Percentiles rank a stretch among this genome's conserved stretches.
phyloP scores from a whole-genome alignment of 106 monocot genomes.

The Apostasia ramifera region DNA sequence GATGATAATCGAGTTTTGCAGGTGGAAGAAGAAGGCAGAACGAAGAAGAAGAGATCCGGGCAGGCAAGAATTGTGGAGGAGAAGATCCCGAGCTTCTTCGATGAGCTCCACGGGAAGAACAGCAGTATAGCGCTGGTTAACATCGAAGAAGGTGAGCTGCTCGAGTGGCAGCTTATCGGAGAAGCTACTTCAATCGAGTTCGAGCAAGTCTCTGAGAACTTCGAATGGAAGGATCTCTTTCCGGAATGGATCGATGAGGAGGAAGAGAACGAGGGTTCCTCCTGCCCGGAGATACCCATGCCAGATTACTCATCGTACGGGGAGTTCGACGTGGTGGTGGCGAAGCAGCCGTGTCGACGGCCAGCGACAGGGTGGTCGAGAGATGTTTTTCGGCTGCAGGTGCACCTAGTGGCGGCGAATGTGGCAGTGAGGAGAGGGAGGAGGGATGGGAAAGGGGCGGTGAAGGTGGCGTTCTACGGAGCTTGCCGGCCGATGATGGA shows the following conservation, averaged over 20 bases:
- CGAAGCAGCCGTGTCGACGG: conserved; percentile 50
- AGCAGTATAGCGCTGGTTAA: conserved; percentile 48
- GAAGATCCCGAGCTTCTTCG: conserved; percentile 19
- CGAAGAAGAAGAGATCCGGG: neutral
- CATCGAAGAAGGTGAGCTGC: conserved; percentile 23
- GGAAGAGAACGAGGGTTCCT: conserved; percentile 45
- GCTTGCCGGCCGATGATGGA: conserved; percentile 85
- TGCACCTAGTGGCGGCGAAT: conserved; percentile 61
- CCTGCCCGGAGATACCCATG: conserved; percentile 82
- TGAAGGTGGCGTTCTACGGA: conserved; percentile 45
- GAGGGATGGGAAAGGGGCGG: conserved; percentile 32
- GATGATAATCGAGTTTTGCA: conserved; percentile 9
- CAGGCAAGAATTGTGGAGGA: conserved; percentile 18
- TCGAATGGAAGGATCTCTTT: conserved; percentile 79
- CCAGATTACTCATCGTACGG: conserved; percentile 47
- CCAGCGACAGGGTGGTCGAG: conserved; percentile 40
- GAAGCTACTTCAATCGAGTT: conserved; percentile 23
- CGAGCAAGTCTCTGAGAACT: conserved; percentile 30
- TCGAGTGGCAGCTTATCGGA: conserved; percentile 13
- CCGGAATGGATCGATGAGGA: conserved; percentile 94
- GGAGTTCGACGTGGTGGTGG: conserved; percentile 62
- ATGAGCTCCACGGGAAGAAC: conserved; percentile 5
- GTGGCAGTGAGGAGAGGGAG: conserved; percentile 41
- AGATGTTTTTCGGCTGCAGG: conserved; percentile 65
- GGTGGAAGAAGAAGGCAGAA: conserved; percentile 7